Evolutionary conservation across 768 basidiomycete genomes (phyloP).

Genomic region (Holtermannia corniformis): DNA sequence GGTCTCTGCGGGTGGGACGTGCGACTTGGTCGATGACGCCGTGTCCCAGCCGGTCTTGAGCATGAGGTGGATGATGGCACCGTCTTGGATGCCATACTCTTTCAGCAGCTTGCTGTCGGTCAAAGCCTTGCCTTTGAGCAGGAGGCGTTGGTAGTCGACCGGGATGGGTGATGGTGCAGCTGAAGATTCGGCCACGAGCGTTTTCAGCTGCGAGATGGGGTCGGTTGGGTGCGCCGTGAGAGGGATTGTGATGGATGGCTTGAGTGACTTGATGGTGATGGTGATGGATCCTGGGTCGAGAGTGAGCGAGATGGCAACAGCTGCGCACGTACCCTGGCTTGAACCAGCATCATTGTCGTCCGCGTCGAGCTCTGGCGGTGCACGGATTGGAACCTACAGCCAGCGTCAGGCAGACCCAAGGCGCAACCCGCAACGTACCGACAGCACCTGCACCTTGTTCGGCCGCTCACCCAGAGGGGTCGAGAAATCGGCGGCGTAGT

Average conservation of each 20-base stretch:
- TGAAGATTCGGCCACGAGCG: constrained; percentile 54
- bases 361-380: neutral
- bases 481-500: constrained; percentile 32
- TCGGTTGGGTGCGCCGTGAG: constrained; percentile 65
- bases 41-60: constrained; percentile 65
- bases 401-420: neutral
- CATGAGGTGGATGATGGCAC: constrained; percentile 75
- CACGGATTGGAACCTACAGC: constrained; percentile 1
- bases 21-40: constrained; percentile 39
- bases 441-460: constrained; percentile 30
- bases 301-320: neutral
- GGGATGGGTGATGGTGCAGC: constrained; percentile 56
- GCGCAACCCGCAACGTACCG: neutral
- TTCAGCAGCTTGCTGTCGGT: constrained; percentile 78
- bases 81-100: constrained; percentile 76
- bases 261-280: constrained; percentile 81
- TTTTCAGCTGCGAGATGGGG: constrained; percentile 69
- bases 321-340: constrained; percentile 21
- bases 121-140: constrained; percentile 90
- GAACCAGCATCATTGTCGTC: constrained; percentile 8
- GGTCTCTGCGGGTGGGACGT: constrained; percentile 10
- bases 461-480: constrained; percentile 38
- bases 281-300: constrained; percentile 46
- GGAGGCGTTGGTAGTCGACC: constrained; percentile 68
- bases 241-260: constrained; percentile 68